phyloP scores from a whole-genome alignment of 768 basidiomycete species.

The Chalciporus chontae region DNA sequence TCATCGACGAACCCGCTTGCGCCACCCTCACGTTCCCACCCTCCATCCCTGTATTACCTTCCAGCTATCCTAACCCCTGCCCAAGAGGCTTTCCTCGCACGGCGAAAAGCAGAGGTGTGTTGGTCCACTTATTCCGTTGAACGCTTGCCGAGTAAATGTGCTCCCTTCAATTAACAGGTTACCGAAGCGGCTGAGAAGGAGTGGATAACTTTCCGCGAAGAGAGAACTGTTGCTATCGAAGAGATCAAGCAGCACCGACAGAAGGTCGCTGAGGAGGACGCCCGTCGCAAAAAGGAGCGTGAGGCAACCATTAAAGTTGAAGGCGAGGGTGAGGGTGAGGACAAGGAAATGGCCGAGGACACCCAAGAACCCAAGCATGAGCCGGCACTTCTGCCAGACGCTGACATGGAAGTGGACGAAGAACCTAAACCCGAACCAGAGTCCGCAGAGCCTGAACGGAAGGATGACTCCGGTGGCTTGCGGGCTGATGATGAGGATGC shows the following conservation, averaged over 20 bases:
- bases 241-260: conserved; percentile 62
- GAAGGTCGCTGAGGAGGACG: conserved; percentile 65
- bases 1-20: conserved; percentile 37
- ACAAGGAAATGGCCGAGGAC: conserved; percentile 35
- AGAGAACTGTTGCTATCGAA: conserved; percentile 53
- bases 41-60: conserved; percentile 75
- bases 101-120: conserved; percentile 61
- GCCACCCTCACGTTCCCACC: conserved; percentile 59
- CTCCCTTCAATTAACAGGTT: conserved; percentile 39
- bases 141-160: background rate
- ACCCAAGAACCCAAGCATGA: conserved; percentile 10
- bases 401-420: conserved; percentile 35
- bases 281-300: conserved; percentile 39
- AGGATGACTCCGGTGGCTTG: conserved; percentile 50
- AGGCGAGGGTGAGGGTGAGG: conserved; percentile 26
- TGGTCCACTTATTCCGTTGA: background rate
- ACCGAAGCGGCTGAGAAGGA: conserved; percentile 62
- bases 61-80: conserved; percentile 63
- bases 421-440: conserved; percentile 34
- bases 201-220: conserved; percentile 61
- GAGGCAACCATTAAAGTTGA: conserved; percentile 32
- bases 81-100: conserved; percentile 64
- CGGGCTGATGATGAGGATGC: conserved; percentile 78
- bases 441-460: conserved; percentile 41
- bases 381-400: conserved; percentile 20